phyloP scores from a whole-genome alignment of 1,284 basidiomycete species.

The Naganishia liquefaciens region DNA sequence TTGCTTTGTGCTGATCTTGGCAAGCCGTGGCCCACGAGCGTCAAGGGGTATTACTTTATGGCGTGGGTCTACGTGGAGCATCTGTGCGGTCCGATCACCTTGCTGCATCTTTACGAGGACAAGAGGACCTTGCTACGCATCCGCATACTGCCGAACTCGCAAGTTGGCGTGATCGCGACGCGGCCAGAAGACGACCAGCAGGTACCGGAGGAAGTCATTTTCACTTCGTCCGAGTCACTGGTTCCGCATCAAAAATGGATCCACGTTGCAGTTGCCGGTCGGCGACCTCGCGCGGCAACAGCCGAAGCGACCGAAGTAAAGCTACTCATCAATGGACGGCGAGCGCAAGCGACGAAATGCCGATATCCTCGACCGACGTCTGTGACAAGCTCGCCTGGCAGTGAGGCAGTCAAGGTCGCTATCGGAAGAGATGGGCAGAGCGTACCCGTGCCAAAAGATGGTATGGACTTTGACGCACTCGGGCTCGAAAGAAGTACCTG shows the following conservation, averaged over 20 bases:
- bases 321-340: slow-evolving; percentile 31
- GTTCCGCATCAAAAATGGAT: slow-evolving; percentile 52
- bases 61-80: slow-evolving; percentile 50
- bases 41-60: slow-evolving; percentile 51
- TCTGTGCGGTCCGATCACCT: slow-evolving; percentile 46
- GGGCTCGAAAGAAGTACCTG: slow-evolving; percentile 50
- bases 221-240: slow-evolving; percentile 47
- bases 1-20: slow-evolving; percentile 45
- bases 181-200: slow-evolving; percentile 5
- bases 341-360: slow-evolving; percentile 28
- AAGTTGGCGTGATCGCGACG: slow-evolving; percentile 46
- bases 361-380: slow-evolving; percentile 28
- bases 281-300: slow-evolving; percentile 36
- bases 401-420: slow-evolving; percentile 1
- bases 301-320: slow-evolving; percentile 27
- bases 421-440: slow-evolving; percentile 13
- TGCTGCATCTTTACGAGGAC: slow-evolving; percentile 48
- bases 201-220: slow-evolving; percentile 43
- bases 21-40: slow-evolving; percentile 43
- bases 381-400: slow-evolving; percentile 13
- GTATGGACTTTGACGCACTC: slow-evolving; percentile 36
- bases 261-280: slow-evolving; percentile 47
- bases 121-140: slow-evolving; percentile 45
- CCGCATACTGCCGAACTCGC: slow-evolving; percentile 51
- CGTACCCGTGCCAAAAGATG: slow-evolving; percentile 14